Base-by-base conservation (phyloP, 768 basidiomycete genomes). In the Leccinum rimulosum region DNA sequence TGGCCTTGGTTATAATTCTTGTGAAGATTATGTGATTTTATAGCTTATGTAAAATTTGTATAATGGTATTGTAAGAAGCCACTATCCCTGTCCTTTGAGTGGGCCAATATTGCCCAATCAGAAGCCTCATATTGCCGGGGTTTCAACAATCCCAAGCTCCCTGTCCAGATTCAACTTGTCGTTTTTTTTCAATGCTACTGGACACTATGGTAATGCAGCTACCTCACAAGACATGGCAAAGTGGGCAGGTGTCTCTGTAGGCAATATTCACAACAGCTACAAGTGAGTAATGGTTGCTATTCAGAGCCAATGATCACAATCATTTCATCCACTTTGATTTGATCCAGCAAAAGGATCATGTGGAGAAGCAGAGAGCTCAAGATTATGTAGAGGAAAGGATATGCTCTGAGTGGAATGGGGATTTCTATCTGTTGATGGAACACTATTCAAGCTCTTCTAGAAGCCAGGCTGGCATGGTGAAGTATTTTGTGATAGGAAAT, bases 131-230 rank as follows among this genome's bases (percentile, higher is more conserved):
- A n/a, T n/a, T n/a, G n/a, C n/a, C n/a, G n/a, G n/a, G n/a, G n/a
- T n/a, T 68, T 64, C 3, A 50, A 59, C 22, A 52, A 63, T 31
- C 9, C 31, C 2, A 72, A 75, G 52, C 58, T 70, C 1, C 69
- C 70, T 1, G 60, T 75, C 28, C 61, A 66, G 8, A 55, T 62
- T 3, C 76, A 76, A 55, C 59, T 25, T 54, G 69, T 25, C 68
- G 75, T 19, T 73, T 78, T 62, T 27, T 53, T 31, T n/a, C 61
- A 65, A 11, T 54, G 51, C 62, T 7, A 58, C 65, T 35, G 70
- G 74, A 1, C 70, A 75, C 17, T 62, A 31, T 30, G 52, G 54
- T 0, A 67, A 67, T 54, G 56, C 55, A 2, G 59, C 56, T 1
- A 59, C 58, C 1, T 50, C 55, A 11, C 27, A 66, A 11, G 71